Base-by-base conservation (phyloP, 495 filamentous ascomycete species). In the Trichoderma virens region DNA sequence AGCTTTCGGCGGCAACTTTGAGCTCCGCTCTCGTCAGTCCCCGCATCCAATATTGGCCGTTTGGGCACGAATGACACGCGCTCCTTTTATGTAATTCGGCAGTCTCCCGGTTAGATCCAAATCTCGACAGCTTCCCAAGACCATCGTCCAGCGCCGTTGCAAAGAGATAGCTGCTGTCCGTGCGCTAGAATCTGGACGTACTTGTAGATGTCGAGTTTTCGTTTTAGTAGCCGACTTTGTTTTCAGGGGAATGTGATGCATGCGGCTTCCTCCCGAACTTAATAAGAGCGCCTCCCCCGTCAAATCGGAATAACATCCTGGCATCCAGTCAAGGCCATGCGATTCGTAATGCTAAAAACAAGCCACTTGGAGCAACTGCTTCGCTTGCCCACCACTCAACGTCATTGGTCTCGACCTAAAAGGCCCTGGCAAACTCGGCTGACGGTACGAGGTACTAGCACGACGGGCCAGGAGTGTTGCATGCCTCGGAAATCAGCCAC, bases 331-430 rank as follows among this genome's bases (percentile, higher is more conserved):
- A 56, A 56, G 13, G 27, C 51, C 51, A 28, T 56, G 51, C 51
- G 51, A 56, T 56, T 56, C 51, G 51, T 56, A 27, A 47, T 47
- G n/a, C 51, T 27, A 56, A 56, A n/a, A 28, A 56, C 27, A 56
- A 30, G 51, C 51, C 51, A 56, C 51, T 30, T 28, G 6, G 25
- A 30, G 27, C 51, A 30, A 25, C 51, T 56, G 51, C 25, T 11
- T 56, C 27, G 43, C 43, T 18, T 30, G 51, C 25, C 51, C 25
- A 28, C 25, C 11, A 56, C 11, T 25, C 27, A 56, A 56, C 51
- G 51, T 56, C 51, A 56, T 56, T 56, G 51, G 51, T 56, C 51
- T 56, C 51, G 51, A 56, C 51, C 51, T 56, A n/a, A 31, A 56
- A 56, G 51, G 27, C 51, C 51, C 51, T 56, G 51, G 51, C 51